Conservation (phyloP, 2,329 filamentous ascomycete genomes). For the Rhynchosporium graminicola region DNA sequence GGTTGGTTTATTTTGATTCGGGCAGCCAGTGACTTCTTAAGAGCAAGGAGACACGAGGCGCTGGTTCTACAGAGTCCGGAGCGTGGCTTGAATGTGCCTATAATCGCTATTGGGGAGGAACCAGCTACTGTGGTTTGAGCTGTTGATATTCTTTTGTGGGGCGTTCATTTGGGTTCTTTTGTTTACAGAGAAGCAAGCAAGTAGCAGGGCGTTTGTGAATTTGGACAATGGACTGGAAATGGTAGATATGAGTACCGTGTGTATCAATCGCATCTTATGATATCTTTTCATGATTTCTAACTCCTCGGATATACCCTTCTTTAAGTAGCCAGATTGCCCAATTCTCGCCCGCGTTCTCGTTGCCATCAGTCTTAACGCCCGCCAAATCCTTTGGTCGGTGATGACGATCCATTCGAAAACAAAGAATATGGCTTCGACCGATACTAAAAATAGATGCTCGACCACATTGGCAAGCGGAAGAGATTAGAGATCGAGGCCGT, state of each 20-base stretch:
- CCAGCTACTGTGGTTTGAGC: conserved; percentile 74
- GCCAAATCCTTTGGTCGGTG: too few species aligned
- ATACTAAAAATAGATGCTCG: too few species aligned
- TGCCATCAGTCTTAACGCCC: too few species aligned
- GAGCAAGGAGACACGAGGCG: conserved; percentile 86
- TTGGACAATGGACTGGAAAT: neutral
- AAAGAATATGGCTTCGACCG: too few species aligned
- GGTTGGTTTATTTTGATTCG: conserved; percentile 98
- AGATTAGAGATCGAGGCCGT: too few species aligned
- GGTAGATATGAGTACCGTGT: conserved; percentile 5
- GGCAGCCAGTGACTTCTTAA: conserved; percentile 87
- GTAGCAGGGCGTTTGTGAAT: conserved; percentile 20
- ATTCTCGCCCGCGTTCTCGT: too few species aligned
- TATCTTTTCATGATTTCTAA: neutral
- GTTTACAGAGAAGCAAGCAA: neutral
- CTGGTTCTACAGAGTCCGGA: conserved; percentile 92
- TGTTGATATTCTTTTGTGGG: conserved; percentile 6
- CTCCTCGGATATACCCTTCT: too few species aligned
- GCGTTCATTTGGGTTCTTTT: conserved; percentile 21
- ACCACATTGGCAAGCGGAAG: too few species aligned
- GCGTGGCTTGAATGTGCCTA: conserved; percentile 77
- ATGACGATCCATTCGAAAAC: too few species aligned
- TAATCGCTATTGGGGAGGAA: conserved; percentile 84
- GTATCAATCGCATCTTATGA: conserved; percentile 8
- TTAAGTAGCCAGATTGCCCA: too few species aligned